These are phyloP conservation scores for Amylocarpus encephaloides DNA, from an alignment of 2,329 filamentous ascomycete genomes.

Conservation along the genomic window DNA sequence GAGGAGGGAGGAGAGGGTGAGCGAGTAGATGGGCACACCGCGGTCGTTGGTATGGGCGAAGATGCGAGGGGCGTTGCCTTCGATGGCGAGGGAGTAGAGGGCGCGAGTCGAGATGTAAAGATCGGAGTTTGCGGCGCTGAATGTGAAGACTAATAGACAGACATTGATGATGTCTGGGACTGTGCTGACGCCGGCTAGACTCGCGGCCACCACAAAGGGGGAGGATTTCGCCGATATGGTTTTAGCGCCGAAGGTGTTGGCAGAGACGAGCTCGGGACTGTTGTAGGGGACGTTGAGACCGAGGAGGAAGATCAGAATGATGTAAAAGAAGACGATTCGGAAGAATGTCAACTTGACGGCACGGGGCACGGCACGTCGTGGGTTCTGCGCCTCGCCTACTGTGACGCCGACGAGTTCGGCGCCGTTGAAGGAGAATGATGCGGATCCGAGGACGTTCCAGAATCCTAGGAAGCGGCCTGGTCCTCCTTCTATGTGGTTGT, in stretches of 20 bases:
- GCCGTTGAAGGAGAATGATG: slow-evolving; percentile 54
- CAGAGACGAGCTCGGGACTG: slow-evolving; percentile 47
- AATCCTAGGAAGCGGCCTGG: slow-evolving; percentile 52
- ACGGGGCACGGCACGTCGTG: slow-evolving; percentile 59
- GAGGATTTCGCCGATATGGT: slow-evolving; percentile 41
- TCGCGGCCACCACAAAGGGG: slow-evolving; percentile 52
- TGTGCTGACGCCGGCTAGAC: slow-evolving; percentile 54
- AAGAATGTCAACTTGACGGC: slow-evolving; percentile 54
- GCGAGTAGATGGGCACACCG: slow-evolving; percentile 43
- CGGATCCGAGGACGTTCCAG: slow-evolving; percentile 45
- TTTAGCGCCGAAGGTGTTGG: slow-evolving; percentile 36
- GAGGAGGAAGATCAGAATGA: slow-evolving; percentile 52
- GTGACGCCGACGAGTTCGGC: slow-evolving; percentile 58
- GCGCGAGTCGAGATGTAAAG: slow-evolving; percentile 63
- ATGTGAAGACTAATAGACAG: slow-evolving; percentile 61
- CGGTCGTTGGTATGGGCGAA: slow-evolving; percentile 52
- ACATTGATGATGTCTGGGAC: slow-evolving; percentile 65
- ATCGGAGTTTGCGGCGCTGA: slow-evolving; percentile 53
- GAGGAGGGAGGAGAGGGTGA: slow-evolving; percentile 43
- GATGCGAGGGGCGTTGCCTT: slow-evolving; percentile 56
- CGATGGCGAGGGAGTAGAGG: slow-evolving; percentile 61
- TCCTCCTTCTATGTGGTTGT: slow-evolving; percentile 37
- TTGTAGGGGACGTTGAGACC: slow-evolving; percentile 59
- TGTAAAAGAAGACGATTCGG: slow-evolving; percentile 58
- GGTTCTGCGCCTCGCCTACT: slow-evolving; percentile 58